Evolutionary conservation across 805 yeast species (phyloP).

Genomic region (Candida broadrunensis): DNA sequence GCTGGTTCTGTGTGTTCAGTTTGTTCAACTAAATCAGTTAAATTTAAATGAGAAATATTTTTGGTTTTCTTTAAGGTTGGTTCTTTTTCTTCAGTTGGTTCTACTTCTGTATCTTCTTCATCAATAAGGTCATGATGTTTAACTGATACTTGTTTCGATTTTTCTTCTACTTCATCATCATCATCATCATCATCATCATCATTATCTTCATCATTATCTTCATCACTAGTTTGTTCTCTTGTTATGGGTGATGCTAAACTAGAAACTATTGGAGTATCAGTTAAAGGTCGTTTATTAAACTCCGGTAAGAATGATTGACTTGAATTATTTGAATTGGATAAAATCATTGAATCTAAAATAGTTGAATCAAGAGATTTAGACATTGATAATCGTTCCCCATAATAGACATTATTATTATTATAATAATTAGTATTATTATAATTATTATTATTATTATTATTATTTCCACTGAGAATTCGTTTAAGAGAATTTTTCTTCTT

Average conservation of each 20-base stretch:
- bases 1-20: not conserved
- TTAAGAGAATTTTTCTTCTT: not conserved
- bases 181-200: constrained; percentile 19
- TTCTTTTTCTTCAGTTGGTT: constrained; percentile 11
- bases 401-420: not conserved
- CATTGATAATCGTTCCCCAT: constrained; percentile 9
- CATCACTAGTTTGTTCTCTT: constrained; percentile 26
- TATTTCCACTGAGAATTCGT: not conserved
- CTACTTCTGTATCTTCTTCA: constrained; percentile 2
- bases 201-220: constrained; percentile 19
- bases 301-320: constrained; percentile 38
- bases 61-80: constrained; percentile 13
- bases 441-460: not conserved
- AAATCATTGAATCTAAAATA: constrained; percentile 6
- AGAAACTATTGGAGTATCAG: constrained; percentile 71
- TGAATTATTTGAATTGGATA: constrained; percentile 6
- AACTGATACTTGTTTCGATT: not conserved
- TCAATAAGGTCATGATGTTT: too few species aligned
- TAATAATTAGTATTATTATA: not conserved
- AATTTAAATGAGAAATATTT: constrained; percentile 39
- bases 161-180: constrained; percentile 8
- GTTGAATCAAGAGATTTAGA: constrained; percentile 13
- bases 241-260: constrained; percentile 52
- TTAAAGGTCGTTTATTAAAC: constrained; percentile 68
- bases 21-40: constrained; percentile 23